Evolutionary conservation across 1,284 basidiomycete genomes (phyloP).

Genomic region (Austroboletus olivaceoglutinosus): DNA sequence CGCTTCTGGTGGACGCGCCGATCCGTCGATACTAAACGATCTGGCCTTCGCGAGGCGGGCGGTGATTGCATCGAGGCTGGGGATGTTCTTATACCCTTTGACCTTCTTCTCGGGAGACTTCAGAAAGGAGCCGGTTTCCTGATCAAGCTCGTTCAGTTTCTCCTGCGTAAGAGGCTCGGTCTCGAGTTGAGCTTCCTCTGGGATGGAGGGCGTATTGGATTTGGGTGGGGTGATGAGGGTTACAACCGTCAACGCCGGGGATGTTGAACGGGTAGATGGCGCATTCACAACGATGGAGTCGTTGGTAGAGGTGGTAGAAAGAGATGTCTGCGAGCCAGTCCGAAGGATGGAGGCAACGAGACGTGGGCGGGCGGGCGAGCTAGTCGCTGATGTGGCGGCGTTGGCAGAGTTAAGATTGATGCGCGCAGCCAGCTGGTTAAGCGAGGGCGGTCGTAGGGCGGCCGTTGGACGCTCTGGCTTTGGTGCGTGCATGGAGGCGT

Average conservation of each 20-base stretch:
- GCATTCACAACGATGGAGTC: slow-evolving; percentile 65
- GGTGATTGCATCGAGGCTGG: slow-evolving; percentile 77
- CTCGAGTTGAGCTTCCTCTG: slow-evolving; percentile 34
- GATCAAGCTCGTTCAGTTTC: slow-evolving; percentile 57
- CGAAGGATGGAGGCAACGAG: slow-evolving; percentile 71
- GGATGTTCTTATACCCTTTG: slow-evolving; percentile 83
- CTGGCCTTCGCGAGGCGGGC: slow-evolving; percentile 67
- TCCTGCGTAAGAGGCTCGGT: slow-evolving; percentile 61
- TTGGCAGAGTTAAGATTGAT: slow-evolving; percentile 50
- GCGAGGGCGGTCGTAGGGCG: slow-evolving; percentile 57
- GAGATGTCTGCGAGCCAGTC: slow-evolving; percentile 58
- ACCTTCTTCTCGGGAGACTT: slow-evolving; percentile 42
- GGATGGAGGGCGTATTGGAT: slow-evolving; percentile 41
- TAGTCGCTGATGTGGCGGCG: slow-evolving; percentile 33
- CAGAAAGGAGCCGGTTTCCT: slow-evolving; percentile 38
- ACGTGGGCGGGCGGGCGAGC: slow-evolving; percentile 54
- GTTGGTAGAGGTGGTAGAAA: slow-evolving; percentile 50
- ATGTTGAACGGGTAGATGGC: slow-evolving; percentile 56
- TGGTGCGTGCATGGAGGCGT: slow-evolving; percentile 36
- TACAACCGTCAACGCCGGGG: slow-evolving; percentile 35
- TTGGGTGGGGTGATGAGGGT: slow-evolving; percentile 49
- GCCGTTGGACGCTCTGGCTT: slow-evolving; percentile 40
- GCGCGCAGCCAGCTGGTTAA: slow-evolving; percentile 76
- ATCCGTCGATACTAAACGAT: slow-evolving; percentile 68
- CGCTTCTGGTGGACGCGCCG: slow-evolving; percentile 67